phyloP scores from a whole-genome alignment of 2,329 filamentous ascomycete species.

The Fusarium sp. region DNA sequence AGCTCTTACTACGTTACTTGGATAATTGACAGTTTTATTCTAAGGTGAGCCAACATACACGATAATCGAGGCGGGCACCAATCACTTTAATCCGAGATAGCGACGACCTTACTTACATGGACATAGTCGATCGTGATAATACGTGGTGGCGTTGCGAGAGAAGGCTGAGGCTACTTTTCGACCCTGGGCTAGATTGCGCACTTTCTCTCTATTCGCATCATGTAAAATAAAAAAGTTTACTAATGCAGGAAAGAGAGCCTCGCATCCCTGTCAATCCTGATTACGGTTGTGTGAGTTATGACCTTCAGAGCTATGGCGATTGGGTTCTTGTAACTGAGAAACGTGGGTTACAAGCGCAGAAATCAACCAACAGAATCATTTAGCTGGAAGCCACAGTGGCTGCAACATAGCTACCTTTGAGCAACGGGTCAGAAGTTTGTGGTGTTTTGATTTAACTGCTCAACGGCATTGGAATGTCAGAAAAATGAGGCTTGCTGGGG shows the following conservation, averaged over 20 bases:
- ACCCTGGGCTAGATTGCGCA: conserved; percentile 12
- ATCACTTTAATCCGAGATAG: conserved; percentile 13
- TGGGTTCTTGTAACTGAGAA: conserved; percentile 17
- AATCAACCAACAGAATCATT: conserved; percentile 10
- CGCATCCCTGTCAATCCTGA: not conserved
- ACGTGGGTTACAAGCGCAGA: not conserved
- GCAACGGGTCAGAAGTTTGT: not conserved
- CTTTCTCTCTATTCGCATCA: not conserved
- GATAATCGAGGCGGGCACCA: conserved; percentile 43
- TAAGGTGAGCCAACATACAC: not conserved
- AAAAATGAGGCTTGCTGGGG: conserved; percentile 11
- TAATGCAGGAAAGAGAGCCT: not conserved
- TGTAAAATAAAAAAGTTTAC: not conserved
- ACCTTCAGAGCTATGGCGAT: not conserved
- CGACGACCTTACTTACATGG: conserved; percentile 20
- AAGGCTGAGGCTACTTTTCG: conserved; percentile 22
- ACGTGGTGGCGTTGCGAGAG: conserved; percentile 9
- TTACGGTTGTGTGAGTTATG: not conserved
- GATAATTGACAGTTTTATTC: not conserved
- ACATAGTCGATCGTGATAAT: conserved; percentile 19
- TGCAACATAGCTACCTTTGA: not conserved
- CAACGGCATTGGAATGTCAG: not conserved
- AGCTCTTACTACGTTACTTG: conserved; percentile 6
- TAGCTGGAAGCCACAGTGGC: conserved; percentile 14
- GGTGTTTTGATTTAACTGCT: not conserved